Conservation (phyloP, 129 eudicot species). For the Heracleum sosnowskyi region DNA sequence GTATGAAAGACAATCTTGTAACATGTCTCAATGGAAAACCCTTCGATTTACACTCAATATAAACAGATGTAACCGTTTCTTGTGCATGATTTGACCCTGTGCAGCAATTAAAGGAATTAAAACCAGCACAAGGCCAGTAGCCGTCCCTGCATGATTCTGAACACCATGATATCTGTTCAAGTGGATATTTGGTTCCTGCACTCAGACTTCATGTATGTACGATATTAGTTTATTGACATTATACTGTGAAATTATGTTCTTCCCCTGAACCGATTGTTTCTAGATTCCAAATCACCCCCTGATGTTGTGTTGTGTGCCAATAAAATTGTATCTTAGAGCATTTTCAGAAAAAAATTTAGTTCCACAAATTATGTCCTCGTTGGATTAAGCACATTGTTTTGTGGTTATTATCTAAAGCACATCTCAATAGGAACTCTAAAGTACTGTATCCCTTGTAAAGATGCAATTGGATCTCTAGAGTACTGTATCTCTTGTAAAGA, state of each 20-base stretch:
- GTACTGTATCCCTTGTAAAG: background rate
- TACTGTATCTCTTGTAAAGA: background rate
- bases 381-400: background rate
- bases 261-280: background rate
- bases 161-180: background rate
- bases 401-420: background rate
- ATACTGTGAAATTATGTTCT: background rate
- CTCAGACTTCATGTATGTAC: background rate
- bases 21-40: background rate
- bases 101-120: constrained; percentile 91
- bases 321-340: background rate
- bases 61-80: background rate
- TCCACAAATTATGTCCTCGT: background rate
- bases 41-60: background rate
- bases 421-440: background rate
- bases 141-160: constrained; percentile 45
- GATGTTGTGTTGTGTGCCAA: background rate
- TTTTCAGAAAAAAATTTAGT: background rate
- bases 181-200: background rate
- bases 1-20: constrained; percentile 20
- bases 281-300: background rate
- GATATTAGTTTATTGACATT: background rate
- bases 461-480: background rate
- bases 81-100: constrained; percentile 11
- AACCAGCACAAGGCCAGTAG: constrained; percentile 73